Evolutionary conservation across 208 protist species (phyloP).

Genomic region (Trypanosoma brucei): DNA sequence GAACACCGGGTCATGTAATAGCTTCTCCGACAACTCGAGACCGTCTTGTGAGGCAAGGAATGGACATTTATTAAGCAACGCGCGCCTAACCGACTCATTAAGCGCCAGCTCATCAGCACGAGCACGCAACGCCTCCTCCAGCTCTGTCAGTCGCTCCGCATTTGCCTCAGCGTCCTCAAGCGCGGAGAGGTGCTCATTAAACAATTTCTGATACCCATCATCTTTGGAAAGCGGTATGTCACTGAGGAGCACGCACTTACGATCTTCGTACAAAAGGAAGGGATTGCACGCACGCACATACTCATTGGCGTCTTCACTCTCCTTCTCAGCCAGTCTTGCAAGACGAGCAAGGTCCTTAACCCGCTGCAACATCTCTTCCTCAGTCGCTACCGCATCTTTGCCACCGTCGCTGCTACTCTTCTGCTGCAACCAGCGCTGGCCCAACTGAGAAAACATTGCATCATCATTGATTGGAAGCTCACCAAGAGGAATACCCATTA

Average conservation of each 20-base stretch:
- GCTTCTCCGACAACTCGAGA: background rate
- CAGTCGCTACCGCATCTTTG: constrained; percentile 3
- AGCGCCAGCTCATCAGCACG: constrained; percentile 37
- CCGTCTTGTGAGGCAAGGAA: constrained; percentile 19
- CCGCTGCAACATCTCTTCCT: constrained; percentile 2
- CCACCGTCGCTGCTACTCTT: background rate
- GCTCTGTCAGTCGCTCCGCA: background rate
- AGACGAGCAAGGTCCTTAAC: constrained; percentile 4
- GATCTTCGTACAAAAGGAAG: constrained; percentile 4
- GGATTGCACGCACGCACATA: constrained; percentile 4
- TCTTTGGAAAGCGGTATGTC: constrained; percentile 1
- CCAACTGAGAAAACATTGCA: constrained; percentile 10
- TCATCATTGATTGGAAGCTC: constrained; percentile 23
- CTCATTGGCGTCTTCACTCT: constrained; percentile 1
- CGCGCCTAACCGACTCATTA: constrained; percentile 6
- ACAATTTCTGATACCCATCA: background rate
- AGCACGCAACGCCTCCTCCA: constrained; percentile 11
- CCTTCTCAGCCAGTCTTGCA: constrained; percentile 1
- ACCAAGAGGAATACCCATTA: constrained; percentile 21
- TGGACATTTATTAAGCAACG: constrained; percentile 20
- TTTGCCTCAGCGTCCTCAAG: constrained; percentile 4
- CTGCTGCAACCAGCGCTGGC: background rate
- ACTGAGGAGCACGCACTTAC: constrained; percentile 5
- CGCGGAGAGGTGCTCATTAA: background rate
- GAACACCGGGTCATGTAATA: constrained; percentile 19